Evolutionary conservation across 495 filamentous ascomycete genomes (phyloP), one percentile per base, ranked within the genome.

Genomic region (Aspergillus leporis): DNA sequence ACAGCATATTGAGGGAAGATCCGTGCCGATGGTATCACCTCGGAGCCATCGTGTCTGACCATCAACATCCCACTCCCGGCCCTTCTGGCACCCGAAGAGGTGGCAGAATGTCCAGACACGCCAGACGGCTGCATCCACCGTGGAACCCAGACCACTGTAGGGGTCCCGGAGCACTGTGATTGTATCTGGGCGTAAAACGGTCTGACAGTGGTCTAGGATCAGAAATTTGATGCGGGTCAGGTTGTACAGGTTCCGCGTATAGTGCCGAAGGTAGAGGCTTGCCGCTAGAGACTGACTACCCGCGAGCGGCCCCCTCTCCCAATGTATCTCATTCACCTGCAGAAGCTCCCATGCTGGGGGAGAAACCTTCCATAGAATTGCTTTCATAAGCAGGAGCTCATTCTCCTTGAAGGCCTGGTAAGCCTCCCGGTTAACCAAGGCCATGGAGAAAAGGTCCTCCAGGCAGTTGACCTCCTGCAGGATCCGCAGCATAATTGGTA

Each of bases 91-190:
- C 3, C 59, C 59, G 25, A 61, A 61, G 2, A 61, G 46, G 25
- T 56, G 45, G 32, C 59, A 61, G 34, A 61, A 61, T 7, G 46
- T 61, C 59, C 59, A 61, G 16, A 61, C 46, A 2, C 59, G 52
- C 53, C 53, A 61, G 45, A 61, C 45, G 0, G 59, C 59, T n/a
- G 48, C 53, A 31, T 61, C 59, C 22, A 61, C 28, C 19, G 36
- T 21, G 32, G 25, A 28, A 2, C 52, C 59, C 16, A 18, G 52
- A 7, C 46, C 8, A 46, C 46, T 32, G 22, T 25, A 36, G 0
- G 46, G 52, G 16, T 46, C 43, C 9, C 43, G 47, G 6, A 57
- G 45, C 19, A 46, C 55, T 0, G 23, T 30, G 25, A 48, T 36
- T 6, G 53, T 46, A 32, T 32, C 52, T 5, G 23, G 31, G 16